phyloP scores from a whole-genome alignment of 1,284 basidiomycete genomes.

The Austroboletus novae-zelandiae region DNA sequence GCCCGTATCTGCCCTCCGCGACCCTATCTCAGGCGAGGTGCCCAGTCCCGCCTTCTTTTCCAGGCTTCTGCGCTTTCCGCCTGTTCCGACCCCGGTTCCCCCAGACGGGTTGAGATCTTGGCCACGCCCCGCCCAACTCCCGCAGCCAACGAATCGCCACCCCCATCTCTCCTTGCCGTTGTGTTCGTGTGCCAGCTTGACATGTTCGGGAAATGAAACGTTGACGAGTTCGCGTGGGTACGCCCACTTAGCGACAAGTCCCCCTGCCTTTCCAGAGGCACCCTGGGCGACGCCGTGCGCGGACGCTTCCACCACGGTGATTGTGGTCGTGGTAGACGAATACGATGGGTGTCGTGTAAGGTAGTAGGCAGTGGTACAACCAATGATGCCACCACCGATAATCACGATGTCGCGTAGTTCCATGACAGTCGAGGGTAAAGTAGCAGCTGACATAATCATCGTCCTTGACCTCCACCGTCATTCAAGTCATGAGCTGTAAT shows the following conservation, averaged over 20 bases:
- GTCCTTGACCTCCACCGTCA: background rate
- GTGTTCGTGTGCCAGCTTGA: slow-evolving; percentile 72
- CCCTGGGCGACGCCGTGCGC: slow-evolving; percentile 63
- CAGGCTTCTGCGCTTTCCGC: slow-evolving; percentile 43
- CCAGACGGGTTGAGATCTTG: slow-evolving; percentile 29
- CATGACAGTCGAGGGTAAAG: slow-evolving; percentile 10
- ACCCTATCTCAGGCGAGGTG: slow-evolving; percentile 4
- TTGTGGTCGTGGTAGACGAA: slow-evolving; percentile 36
- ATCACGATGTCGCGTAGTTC: slow-evolving; percentile 38
- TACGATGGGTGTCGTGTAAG: slow-evolving; percentile 58
- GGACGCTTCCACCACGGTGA: slow-evolving; percentile 80
- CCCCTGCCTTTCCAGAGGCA: slow-evolving; percentile 89
- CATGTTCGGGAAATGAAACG: slow-evolving; percentile 80
- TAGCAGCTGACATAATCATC: slow-evolving; percentile 11
- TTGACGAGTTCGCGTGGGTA: slow-evolving; percentile 74
- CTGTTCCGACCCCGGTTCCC: slow-evolving; percentile 31
- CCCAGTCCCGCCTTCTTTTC: slow-evolving; percentile 55
- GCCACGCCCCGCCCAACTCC: slow-evolving; percentile 65
- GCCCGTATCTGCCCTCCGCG: slow-evolving; percentile 32
- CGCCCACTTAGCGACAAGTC: slow-evolving; percentile 84
- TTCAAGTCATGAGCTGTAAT: background rate
- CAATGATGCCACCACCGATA: slow-evolving; percentile 70
- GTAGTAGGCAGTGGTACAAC: slow-evolving; percentile 85
- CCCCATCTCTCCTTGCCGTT: slow-evolving; percentile 79
- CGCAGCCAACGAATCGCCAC: slow-evolving; percentile 67